Conservation (phyloP, 495 filamentous ascomycete species). For the Lophiotrema nucula region DNA sequence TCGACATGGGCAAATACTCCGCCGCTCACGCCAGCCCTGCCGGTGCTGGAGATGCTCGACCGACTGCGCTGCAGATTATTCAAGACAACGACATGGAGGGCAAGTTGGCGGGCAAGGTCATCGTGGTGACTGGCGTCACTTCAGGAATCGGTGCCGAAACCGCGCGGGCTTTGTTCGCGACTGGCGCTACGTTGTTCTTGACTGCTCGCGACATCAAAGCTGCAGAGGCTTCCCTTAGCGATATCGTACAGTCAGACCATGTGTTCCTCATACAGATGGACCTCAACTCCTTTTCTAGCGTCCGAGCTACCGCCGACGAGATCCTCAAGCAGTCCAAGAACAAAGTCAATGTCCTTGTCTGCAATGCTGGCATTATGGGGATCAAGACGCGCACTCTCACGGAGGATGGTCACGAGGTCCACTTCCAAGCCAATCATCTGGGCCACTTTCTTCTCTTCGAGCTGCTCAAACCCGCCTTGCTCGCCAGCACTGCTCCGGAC, state of each 20-base stretch:
- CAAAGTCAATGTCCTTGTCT: conserved; percentile 36
- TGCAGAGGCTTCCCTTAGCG: conserved; percentile 25
- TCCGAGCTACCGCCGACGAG: conserved; percentile 26
- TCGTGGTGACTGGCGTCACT: conserved; percentile 54
- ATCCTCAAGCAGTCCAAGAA: conserved; percentile 26
- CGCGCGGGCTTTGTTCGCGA: conserved; percentile 46
- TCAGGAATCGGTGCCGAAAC: conserved; percentile 57
- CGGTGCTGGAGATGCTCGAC: conserved; percentile 55
- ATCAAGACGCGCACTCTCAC: conserved; percentile 44
- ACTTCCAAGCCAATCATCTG: conserved; percentile 53
- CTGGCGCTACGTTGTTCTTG: conserved; percentile 51
- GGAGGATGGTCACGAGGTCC: conserved; percentile 48
- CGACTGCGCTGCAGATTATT: conserved; percentile 56
- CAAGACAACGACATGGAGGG: conserved; percentile 49
- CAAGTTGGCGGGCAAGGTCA: conserved; percentile 47
- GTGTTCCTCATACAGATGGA: conserved; percentile 44
- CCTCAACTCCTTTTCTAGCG: conserved; percentile 18
- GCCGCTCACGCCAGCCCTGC: conserved; percentile 44
- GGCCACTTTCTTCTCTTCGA: conserved; percentile 55
- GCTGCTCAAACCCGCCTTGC: conserved; percentile 47
- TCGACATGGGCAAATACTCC: conserved; percentile 40
- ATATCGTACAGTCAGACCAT: conserved; percentile 25
- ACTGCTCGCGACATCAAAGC: conserved; percentile 43
- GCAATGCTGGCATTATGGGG: conserved; percentile 47
- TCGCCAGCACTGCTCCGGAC: conserved; percentile 41